Base-by-base conservation (phyloP, 129 eudicot genomes). In the Centaurea solstitialis region DNA sequence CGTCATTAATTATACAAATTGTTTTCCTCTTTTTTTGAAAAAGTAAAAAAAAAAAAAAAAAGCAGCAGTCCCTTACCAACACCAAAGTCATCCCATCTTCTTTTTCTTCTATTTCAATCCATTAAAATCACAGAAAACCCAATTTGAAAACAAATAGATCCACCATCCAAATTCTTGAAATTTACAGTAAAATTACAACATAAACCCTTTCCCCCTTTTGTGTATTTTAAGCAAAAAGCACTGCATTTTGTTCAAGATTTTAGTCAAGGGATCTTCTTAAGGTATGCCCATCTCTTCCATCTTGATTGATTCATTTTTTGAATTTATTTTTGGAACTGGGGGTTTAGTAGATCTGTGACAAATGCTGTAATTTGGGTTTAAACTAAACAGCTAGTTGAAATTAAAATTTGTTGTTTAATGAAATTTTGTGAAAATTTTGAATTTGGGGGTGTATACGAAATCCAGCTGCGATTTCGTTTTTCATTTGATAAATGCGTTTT, bases 201-300 rank as follows among this genome's bases (percentile, higher is more conserved):
- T 17, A 53, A 79, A 71, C 83, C 59, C 39, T 47, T 45, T 62
- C 1, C 10, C 79, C 47, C 40, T 38, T 67, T 0, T 15, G 67
- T 13, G 24, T 41, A 41, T 40, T 68, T 78, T 45, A 7, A 30
- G 17, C 68, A 47, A 50, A 80, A 21, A 6, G 28, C 39, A 80
- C 33, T 24, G 53, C n/a, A n/a, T 38, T 23, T 50, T 12, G 73
- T 18, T 39, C 78, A 76, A 77, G 68, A 70, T 76, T 62, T 41
- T 70, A 43, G 57, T 22, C 73, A 41, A 61, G 74, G 77, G 68
- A 64, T 82, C 86, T 77, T 82, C 20, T 70, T 70, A 82, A 76
- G 86, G 86, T 82, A 71, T 82, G 86, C 30, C 30, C 71, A 76
- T 77, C 73, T 76, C 47, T 53, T 61, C 12, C 68, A 76, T 69